These are phyloP conservation scores for Cucurbitaria berberidis DNA, from an alignment of 2,329 filamentous ascomycete species.

Conservation along the genomic window DNA sequence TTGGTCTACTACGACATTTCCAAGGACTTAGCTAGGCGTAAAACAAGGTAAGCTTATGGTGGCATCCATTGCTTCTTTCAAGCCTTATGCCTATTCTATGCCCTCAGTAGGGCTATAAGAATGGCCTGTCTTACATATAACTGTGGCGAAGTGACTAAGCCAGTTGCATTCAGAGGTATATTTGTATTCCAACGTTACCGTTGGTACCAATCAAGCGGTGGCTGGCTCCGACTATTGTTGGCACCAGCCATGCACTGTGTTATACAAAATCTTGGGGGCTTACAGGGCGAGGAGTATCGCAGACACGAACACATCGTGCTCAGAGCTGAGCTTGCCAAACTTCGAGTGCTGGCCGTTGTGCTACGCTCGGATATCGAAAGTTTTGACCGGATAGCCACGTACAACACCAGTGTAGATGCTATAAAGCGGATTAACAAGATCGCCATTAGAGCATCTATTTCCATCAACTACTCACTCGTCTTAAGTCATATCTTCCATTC, in stretches of 20 bases:
- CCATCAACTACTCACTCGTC: neutral
- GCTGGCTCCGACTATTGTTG: too few species aligned
- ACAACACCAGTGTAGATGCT: neutral
- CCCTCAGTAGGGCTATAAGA: too few species aligned
- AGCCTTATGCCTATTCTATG: too few species aligned
- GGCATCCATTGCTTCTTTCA: too few species aligned
- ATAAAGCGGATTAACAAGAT: neutral
- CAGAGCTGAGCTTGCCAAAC: neutral
- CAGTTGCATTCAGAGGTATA: too few species aligned
- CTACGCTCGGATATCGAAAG: neutral
- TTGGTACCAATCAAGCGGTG: too few species aligned
- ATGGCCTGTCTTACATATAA: too few species aligned
- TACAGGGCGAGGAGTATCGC: neutral
- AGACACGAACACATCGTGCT: neutral
- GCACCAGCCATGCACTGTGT: neutral
- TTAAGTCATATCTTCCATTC: too few species aligned
- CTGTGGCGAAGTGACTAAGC: too few species aligned
- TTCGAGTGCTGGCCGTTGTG: neutral
- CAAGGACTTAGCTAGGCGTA: too few species aligned
- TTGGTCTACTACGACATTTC: too few species aligned
- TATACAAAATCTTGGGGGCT: neutral
- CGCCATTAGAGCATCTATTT: neutral
- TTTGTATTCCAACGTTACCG: too few species aligned
- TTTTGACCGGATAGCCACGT: neutral
- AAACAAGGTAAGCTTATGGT: neutral